Conservation (phyloP, 2,329 filamentous ascomycete genomes). For the Byssochlamys sp. region DNA sequence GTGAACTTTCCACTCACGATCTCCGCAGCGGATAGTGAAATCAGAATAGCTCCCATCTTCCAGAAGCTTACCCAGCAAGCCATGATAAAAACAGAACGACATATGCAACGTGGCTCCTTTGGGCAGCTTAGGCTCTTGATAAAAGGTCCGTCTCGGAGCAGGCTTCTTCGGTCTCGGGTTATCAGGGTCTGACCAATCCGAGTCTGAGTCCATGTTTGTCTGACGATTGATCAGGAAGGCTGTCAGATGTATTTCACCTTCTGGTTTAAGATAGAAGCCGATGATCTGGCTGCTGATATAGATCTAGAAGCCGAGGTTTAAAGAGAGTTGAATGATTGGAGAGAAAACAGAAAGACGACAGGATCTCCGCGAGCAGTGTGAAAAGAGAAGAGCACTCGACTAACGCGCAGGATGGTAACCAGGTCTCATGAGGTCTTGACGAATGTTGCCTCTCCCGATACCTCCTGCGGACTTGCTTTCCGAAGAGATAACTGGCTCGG, state of each 20-base stretch:
- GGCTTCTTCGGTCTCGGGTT: background rate
- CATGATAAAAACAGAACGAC: constrained; percentile 2
- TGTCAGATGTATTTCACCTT: background rate
- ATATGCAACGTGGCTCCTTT: background rate
- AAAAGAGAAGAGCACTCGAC: background rate
- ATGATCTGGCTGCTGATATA: background rate
- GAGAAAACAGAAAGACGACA: background rate
- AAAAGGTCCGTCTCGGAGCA: background rate
- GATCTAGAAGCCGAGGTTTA: background rate
- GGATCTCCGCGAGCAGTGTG: background rate
- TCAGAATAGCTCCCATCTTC: constrained; percentile 7
- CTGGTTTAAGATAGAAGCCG: background rate
- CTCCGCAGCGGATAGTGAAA: constrained; percentile 5
- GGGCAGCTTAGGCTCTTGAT: background rate
- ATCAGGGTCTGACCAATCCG: background rate
- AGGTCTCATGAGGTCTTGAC: background rate
- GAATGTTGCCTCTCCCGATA: background rate
- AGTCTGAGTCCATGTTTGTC: background rate
- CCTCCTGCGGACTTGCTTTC: background rate
- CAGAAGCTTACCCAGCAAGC: constrained; percentile 5
- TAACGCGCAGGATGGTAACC: background rate
- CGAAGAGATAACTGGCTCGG: background rate
- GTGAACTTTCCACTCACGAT: constrained; percentile 8
- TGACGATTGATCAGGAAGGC: background rate
- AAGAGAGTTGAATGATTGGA: background rate